Conservation (phyloP, 106 monocot species). For the Allium cepa region DNA sequence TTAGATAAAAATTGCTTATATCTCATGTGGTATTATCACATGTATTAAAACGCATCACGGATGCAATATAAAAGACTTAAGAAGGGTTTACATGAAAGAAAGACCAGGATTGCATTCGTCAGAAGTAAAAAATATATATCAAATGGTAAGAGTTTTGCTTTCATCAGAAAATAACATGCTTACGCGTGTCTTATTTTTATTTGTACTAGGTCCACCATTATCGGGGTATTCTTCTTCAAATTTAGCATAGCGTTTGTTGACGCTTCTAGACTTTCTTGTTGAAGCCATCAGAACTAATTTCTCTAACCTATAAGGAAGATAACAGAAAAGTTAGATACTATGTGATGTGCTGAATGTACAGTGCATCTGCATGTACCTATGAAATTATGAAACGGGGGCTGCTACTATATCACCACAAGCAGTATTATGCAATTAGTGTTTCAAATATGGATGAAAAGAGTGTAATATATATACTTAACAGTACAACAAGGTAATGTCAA, state of each 20-base stretch:
- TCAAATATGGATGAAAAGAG: neutral
- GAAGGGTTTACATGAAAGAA: too few relatives aligned
- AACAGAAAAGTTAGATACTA: neutral
- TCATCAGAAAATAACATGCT: constrained; percentile 6
- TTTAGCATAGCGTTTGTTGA: constrained; percentile 47
- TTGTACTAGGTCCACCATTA: constrained; percentile 29
- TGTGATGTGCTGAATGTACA: neutral
- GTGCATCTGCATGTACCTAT: neutral
- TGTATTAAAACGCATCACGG: too few relatives aligned
- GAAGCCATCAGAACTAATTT: constrained; percentile 37
- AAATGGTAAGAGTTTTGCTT: too few relatives aligned
- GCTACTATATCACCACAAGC: neutral
- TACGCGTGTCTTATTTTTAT: constrained; percentile 34
- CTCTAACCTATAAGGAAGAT: neutral
- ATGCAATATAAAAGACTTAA: too few relatives aligned
- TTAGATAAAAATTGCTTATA: too few relatives aligned
- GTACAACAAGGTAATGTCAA: too few relatives aligned
- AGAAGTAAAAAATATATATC: too few relatives aligned
- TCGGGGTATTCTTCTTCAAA: constrained; percentile 44
- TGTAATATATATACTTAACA: neutral
- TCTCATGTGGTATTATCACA: too few relatives aligned
- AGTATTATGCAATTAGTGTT: neutral
- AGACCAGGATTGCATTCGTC: too few relatives aligned
- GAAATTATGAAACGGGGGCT: neutral
- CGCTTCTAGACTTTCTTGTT: constrained; percentile 58